A percentile compares a stretch with the other conserved stretches of the same genome.
phyloP scores from a whole-genome alignment of 139 green algal species.

The Tetratostichococcus sp. region DNA sequence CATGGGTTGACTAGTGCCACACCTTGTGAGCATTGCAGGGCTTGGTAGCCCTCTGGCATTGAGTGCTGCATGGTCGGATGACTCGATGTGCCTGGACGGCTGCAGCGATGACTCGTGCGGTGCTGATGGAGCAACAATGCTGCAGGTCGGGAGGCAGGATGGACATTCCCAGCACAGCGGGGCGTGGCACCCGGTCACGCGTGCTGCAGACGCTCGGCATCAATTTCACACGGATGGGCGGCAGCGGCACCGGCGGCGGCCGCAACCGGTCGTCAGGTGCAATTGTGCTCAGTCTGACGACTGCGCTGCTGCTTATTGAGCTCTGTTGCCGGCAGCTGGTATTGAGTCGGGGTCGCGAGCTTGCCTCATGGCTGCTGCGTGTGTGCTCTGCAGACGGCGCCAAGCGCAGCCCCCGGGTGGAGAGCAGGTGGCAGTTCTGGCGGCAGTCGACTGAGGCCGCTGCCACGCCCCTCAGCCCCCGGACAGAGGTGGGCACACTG shows the following conservation, averaged over 20 bases:
- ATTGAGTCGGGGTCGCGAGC: no score
- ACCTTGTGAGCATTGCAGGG: no score
- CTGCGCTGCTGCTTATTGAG: no score
- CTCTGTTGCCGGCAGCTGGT: no score
- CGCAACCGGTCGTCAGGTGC: not conserved
- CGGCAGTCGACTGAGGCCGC: not conserved
- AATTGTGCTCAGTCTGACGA: no score
- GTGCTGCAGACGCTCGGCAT: not conserved
- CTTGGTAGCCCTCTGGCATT: no score
- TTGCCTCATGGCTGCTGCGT: no score
- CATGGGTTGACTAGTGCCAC: no score
- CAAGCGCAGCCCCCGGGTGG: not conserved
- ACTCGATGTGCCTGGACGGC: no score
- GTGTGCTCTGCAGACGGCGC: not conserved
- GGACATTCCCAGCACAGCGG: not conserved
- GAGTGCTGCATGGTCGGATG: no score
- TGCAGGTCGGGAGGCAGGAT: not conserved
- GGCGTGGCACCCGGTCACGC: not conserved
- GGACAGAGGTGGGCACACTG: not conserved
- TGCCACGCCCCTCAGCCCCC: not conserved
- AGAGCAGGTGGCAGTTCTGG: not conserved
- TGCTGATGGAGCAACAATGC: not conserved
- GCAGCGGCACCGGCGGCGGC: not conserved
- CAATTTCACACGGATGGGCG: not conserved
- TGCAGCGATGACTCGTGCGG: no score